Conservation (phyloP, 495 filamentous ascomycete species). For the Penicillium arizonense region DNA sequence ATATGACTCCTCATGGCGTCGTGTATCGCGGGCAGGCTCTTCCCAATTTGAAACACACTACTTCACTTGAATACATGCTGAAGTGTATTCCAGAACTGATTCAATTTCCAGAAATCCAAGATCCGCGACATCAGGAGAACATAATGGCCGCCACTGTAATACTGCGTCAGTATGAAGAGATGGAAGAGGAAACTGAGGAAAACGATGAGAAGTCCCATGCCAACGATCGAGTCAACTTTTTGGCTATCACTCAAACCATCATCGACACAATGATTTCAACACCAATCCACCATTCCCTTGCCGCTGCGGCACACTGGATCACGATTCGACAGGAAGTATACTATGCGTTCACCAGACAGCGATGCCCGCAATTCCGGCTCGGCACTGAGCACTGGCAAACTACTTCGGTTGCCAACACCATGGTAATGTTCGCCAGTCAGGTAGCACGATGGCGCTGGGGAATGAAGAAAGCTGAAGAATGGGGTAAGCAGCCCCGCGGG, state of each 20-base stretch:
- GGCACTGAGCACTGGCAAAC: constrained; percentile 8
- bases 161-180: constrained; percentile 29
- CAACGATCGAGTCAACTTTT: constrained; percentile 15
- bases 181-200: constrained; percentile 28
- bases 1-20: constrained; percentile 18
- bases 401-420: constrained; percentile 17
- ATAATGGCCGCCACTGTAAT: constrained; percentile 30
- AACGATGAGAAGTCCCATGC: background rate
- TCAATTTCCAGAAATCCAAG: constrained; percentile 15
- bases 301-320: constrained; percentile 27
- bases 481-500: constrained; percentile 7
- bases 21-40: constrained; percentile 19
- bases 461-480: constrained; percentile 12
- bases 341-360: constrained; percentile 21
- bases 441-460: constrained; percentile 28
- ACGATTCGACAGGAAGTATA: constrained; percentile 28
- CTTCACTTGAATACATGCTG: constrained; percentile 27
- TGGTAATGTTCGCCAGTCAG: constrained; percentile 24
- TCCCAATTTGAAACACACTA: constrained; percentile 14
- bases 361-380: constrained; percentile 12
- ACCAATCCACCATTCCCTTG: constrained; percentile 17
- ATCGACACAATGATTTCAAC: constrained; percentile 24
- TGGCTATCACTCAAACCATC: constrained; percentile 24
- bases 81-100: constrained; percentile 27
- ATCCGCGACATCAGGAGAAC: constrained; percentile 22